These are phyloP conservation scores for Alternaria novae-zelandiae DNA, from an alignment of 2,329 filamentous ascomycete species.

Conservation along the genomic window DNA sequence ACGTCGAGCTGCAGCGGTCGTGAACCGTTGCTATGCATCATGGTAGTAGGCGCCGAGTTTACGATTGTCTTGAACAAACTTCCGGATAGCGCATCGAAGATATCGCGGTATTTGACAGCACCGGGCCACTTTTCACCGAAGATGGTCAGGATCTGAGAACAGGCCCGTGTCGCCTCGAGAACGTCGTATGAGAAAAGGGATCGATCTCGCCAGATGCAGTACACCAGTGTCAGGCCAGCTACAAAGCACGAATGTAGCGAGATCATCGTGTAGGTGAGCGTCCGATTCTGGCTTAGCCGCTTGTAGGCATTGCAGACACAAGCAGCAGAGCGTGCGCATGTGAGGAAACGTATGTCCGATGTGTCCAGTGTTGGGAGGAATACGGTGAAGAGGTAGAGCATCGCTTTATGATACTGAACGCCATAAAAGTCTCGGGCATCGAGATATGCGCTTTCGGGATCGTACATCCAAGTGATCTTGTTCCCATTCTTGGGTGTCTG, in stretches of 20 bases:
- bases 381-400: constrained; percentile 32
- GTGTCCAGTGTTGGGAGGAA: constrained; percentile 27
- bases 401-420: constrained; percentile 36
- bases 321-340: constrained; percentile 32
- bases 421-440: constrained; percentile 35
- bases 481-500: constrained; percentile 26
- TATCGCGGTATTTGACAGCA: constrained; percentile 36
- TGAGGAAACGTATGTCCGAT: constrained; percentile 27
- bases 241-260: constrained; percentile 37
- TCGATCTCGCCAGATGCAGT: constrained; percentile 36
- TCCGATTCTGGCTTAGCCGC: constrained; percentile 31
- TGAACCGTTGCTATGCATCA: not conserved
- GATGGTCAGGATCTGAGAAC: constrained; percentile 33
- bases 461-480: constrained; percentile 36
- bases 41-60: not conserved
- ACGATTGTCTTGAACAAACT: constrained; percentile 23
- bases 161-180: constrained; percentile 32
- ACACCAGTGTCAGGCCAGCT: constrained; percentile 32
- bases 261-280: constrained; percentile 36
- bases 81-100: constrained; percentile 31
- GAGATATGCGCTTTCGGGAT: constrained; percentile 28
- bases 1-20: constrained; percentile 6
- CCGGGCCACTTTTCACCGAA: constrained; percentile 38
- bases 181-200: constrained; percentile 33
- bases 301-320: constrained; percentile 34